Conservation (phyloP, 2,329 filamentous ascomycete genomes). For the Endothia cerciana region DNA sequence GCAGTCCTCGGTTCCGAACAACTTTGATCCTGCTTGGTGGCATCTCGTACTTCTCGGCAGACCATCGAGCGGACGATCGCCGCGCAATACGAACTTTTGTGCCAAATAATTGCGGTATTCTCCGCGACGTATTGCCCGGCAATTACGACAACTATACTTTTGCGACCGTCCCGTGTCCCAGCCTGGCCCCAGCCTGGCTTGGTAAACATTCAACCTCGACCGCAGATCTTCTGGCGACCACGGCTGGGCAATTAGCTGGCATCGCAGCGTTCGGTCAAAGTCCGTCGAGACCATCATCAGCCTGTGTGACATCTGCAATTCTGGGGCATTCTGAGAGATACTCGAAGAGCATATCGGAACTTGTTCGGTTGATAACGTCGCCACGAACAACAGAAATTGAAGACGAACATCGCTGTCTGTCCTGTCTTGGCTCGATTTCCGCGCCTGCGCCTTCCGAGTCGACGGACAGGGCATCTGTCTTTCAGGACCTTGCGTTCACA, state of each 20-base stretch:
- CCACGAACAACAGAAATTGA: background rate
- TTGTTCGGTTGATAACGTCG: slow-evolving; percentile 4
- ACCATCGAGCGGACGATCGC: background rate
- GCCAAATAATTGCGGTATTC: background rate
- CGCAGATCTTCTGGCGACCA: slow-evolving; percentile 8
- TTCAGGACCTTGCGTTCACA: background rate
- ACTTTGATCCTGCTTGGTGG: background rate
- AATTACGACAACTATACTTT: background rate
- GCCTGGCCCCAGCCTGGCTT: slow-evolving; percentile 2
- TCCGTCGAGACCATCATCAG: slow-evolving; percentile 20
- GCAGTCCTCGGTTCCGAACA: background rate
- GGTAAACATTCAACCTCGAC: slow-evolving; percentile 11
- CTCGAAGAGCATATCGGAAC: slow-evolving; percentile 7
- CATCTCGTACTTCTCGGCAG: background rate
- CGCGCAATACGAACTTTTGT: background rate
- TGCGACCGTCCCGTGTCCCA: background rate
- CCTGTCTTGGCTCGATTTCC: background rate
- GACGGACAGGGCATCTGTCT: background rate
- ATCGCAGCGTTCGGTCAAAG: slow-evolving; percentile 25
- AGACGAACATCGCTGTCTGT: background rate
- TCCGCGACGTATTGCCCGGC: background rate
- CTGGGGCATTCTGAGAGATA: slow-evolving; percentile 10
- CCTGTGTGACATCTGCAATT: slow-evolving; percentile 10
- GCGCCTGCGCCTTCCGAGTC: background rate
- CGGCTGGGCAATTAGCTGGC: slow-evolving; percentile 3